Percentiles rank a stretch among this genome's conserved stretches.
Conservation (phyloP, 2,329 filamentous ascomycete species). For the Apiospora malaysiana region DNA sequence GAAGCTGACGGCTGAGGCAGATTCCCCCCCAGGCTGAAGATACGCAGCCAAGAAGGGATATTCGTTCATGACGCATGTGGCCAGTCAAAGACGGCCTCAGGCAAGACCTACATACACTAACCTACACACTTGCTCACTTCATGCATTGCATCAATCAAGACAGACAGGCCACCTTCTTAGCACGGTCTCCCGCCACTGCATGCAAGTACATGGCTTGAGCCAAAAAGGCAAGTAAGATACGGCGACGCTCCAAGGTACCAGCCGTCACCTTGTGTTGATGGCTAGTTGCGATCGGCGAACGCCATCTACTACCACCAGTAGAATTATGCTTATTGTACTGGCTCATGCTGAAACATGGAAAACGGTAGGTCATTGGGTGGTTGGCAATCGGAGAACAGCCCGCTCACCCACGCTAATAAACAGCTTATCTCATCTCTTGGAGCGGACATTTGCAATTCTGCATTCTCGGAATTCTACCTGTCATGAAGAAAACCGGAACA, state of each 20-base stretch:
- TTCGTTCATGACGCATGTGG: background rate
- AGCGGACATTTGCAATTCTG: too few species aligned
- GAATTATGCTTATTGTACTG: slow-evolving; percentile 8
- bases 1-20: background rate
- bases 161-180: background rate
- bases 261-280: background rate
- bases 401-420: background rate
- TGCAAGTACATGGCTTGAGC: background rate
- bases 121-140: too few species aligned
- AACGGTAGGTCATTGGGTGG: background rate
- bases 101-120: background rate
- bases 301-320: background rate
- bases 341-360: background rate
- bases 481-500: background rate
- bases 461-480: background rate
- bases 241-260: background rate
- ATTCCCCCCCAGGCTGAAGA: background rate
- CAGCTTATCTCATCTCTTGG: background rate
- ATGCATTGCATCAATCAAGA: background rate
- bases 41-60: background rate
- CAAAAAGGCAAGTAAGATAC: background rate
- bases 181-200: background rate
- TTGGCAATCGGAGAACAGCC: background rate
- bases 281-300: slow-evolving; percentile 1
- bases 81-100: background rate